Base-by-base conservation (phyloP, 2,329 filamentous ascomycete species). In the Ascomycota sp. region DNA sequence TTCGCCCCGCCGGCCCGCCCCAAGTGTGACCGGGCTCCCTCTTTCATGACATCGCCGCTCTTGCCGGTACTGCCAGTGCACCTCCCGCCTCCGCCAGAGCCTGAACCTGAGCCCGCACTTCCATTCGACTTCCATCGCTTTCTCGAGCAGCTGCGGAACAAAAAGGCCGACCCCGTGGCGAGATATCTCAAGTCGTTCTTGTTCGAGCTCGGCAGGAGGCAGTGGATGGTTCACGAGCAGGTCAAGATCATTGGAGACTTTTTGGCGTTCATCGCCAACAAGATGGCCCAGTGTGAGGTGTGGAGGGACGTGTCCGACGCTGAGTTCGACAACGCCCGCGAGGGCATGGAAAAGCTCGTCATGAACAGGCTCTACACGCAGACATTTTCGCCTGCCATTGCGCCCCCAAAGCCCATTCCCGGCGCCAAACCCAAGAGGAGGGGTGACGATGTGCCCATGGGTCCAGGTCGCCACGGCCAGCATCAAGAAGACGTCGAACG, bases 211-310 rank as follows among this genome's bases (percentile, higher is more conserved):
- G 81, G 74, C 23, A 98, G 95, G 58, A 81, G 85, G 41, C 89
- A 95, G 52, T 98, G 89, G 89, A 92, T 93, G 80, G 89, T 94
- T 6, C 89, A 98, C 48, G 89, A 98, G 55, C 89, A 98, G 51
- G 89, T 95, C 48, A 98, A 98, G 56, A 95, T 98, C 37, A 93
- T 98, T 36, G 73, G 81, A 39, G 91, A 98, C 49, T 98, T 98
- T 41, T 60, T 98, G 28, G 74, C 83, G 27, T 98, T 98, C 45
- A 98, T 98, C 38, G 79, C 80, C 31, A 93, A 93, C 55, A 95
- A 95, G 58, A 98, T 98, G 91, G 82, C 77, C 10, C 69, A 82
- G 38, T 98, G 89, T 46, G 89, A 98, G 36, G 82, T 98, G 3
- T 98, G 89, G 89, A 72, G 80, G 33, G 81, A 89, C 22, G 81